These are phyloP conservation scores for Insectozyma bohioensis DNA, from an alignment of 1,139 yeast species.

Conservation along the genomic window DNA sequence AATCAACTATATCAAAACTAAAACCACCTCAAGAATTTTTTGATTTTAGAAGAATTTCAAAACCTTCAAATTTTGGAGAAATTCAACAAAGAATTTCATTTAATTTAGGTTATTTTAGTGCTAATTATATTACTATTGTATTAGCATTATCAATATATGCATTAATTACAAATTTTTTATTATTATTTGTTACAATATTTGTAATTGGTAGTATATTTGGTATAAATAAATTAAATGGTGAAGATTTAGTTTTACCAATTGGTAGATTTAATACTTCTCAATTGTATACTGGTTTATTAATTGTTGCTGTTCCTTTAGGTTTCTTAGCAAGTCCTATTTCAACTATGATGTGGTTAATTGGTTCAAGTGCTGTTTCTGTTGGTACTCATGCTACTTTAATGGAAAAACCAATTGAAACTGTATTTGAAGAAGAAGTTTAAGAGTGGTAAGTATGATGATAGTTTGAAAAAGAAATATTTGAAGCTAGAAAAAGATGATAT, in stretches of 20 bases:
- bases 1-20: constrained; percentile 66
- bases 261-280: constrained; percentile 75
- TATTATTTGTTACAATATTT: constrained; percentile 76
- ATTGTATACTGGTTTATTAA: constrained; percentile 81
- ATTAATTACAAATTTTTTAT: constrained; percentile 76
- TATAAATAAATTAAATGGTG: constrained; percentile 76
- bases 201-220: constrained; percentile 73
- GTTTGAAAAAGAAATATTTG: background rate
- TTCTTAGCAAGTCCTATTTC: constrained; percentile 91
- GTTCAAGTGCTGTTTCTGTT: constrained; percentile 86
- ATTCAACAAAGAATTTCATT: constrained; percentile 83
- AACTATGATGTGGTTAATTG: constrained; percentile 94
- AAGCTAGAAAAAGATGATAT: background rate
- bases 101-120: constrained; percentile 83
- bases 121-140: constrained; percentile 80
- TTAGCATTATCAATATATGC: constrained; percentile 57
- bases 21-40: constrained; percentile 93
- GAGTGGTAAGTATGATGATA: too few relatives aligned
- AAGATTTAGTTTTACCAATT: constrained; percentile 72
- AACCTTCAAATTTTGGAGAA: constrained; percentile 88
- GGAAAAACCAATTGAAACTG: constrained; percentile 98
- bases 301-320: constrained; percentile 82
- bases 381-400: constrained; percentile 89
- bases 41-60: constrained; percentile 83
- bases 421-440: constrained; percentile 80